phyloP scores from a whole-genome alignment of 177 flowering plant genomes.

The Telopea speciosissima region DNA sequence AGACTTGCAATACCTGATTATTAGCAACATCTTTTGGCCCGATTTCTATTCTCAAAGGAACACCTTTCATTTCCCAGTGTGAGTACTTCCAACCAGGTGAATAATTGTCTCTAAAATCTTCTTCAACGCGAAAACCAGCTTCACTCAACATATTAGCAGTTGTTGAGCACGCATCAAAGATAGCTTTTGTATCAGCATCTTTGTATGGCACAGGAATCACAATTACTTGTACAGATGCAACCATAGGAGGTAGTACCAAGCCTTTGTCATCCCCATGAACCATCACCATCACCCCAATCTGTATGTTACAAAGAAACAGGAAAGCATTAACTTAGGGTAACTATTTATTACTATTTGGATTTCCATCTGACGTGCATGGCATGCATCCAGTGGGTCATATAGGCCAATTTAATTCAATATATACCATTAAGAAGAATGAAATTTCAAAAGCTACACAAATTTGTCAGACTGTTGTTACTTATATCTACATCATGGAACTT shows the following conservation, averaged over 20 bases:
- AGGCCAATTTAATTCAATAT: too few species aligned
- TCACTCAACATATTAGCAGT: slow-evolving; percentile 52
- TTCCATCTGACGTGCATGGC: background rate
- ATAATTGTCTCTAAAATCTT: slow-evolving; percentile 76
- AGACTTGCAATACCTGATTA: slow-evolving; percentile 44
- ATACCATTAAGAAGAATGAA: too few species aligned
- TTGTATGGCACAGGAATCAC: slow-evolving; percentile 86
- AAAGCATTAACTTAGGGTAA: background rate
- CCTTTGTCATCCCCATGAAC: slow-evolving; percentile 98
- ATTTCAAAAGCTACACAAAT: too few species aligned
- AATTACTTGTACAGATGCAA: slow-evolving; percentile 70
- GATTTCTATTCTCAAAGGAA: slow-evolving; percentile 90
- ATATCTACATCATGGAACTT: too few species aligned
- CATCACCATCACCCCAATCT: slow-evolving; percentile 98
- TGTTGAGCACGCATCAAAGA: slow-evolving; percentile 65
- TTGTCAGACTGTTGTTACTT: too few species aligned
- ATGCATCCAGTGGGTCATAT: background rate
- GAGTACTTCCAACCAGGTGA: slow-evolving; percentile 99
- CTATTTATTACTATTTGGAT: background rate
- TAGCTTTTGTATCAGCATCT: slow-evolving; percentile 73
- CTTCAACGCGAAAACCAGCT: slow-evolving; percentile 73
- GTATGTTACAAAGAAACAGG: background rate
- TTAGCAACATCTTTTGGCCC: slow-evolving; percentile 92
- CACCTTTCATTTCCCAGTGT: slow-evolving; percentile 96
- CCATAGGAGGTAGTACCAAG: slow-evolving; percentile 86